These are phyloP conservation scores for Colletotrichum australisinense DNA, from an alignment of 2,329 filamentous ascomycete genomes.

Conservation along the genomic window DNA sequence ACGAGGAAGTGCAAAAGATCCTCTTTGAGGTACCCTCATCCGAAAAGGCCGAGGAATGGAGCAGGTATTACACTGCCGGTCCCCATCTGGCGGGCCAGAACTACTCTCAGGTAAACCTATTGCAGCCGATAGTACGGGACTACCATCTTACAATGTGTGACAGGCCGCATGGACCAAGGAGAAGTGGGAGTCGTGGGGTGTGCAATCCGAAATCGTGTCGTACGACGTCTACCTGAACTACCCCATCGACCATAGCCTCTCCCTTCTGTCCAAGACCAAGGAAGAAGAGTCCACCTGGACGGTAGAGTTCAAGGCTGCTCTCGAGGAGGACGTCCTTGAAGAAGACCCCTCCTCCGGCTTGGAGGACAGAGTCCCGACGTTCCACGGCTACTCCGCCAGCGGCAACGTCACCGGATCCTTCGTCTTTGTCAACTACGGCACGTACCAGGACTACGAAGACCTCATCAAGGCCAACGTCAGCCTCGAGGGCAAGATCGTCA, in stretches of 20 bases:
- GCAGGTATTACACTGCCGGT: slow-evolving; percentile 80
- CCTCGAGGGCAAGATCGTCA: slow-evolving; percentile 85
- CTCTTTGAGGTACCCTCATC: slow-evolving; percentile 69
- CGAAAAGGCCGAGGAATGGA: slow-evolving; percentile 75
- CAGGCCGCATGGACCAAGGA: slow-evolving; percentile 80
- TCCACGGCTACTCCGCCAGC: slow-evolving; percentile 93
- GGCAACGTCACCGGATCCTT: slow-evolving; percentile 91
- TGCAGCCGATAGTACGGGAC: too few species aligned
- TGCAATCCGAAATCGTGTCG: slow-evolving; percentile 71
- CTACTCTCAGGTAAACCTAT: slow-evolving; percentile 68
- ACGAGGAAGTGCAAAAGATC: slow-evolving; percentile 66
- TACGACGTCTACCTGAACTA: slow-evolving; percentile 87
- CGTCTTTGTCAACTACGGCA: slow-evolving; percentile 93
- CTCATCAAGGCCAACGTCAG: slow-evolving; percentile 79
- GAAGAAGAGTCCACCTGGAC: slow-evolving; percentile 56
- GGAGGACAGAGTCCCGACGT: slow-evolving; percentile 82
- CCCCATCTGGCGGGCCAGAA: slow-evolving; percentile 84
- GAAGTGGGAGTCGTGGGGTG: slow-evolving; percentile 78
- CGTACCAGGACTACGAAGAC: slow-evolving; percentile 86
- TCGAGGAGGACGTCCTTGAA: slow-evolving; percentile 86
- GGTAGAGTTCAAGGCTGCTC: slow-evolving; percentile 80
- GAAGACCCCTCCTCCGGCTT: slow-evolving; percentile 84
- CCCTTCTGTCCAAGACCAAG: slow-evolving; percentile 66
- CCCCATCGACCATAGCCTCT: slow-evolving; percentile 76
- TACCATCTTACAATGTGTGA: slow-evolving; percentile 26